A percentile compares a stretch with the other conserved stretches of the same genome.
Evolutionary conservation across 2,329 filamentous ascomycete species (phyloP).

Genomic region (Aureobasidium sp.): DNA sequence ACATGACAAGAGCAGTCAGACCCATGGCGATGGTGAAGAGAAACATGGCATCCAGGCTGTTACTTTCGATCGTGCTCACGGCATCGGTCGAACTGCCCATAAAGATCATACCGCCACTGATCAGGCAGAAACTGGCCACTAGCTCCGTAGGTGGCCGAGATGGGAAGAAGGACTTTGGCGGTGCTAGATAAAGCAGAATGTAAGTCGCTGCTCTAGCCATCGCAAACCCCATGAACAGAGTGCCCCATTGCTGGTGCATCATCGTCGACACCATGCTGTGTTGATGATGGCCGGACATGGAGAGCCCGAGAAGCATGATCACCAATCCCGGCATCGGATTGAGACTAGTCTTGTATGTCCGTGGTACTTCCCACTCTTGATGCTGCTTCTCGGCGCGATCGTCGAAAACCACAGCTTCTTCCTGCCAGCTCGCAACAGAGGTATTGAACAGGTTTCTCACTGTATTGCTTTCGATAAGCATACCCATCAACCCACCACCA

Average conservation of each 20-base stretch:
- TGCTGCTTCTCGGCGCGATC: not conserved
- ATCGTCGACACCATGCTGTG: conserved; percentile 71
- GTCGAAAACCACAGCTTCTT: conserved; percentile 1
- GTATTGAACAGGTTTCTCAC: conserved; percentile 55
- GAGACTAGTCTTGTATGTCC: conserved; percentile 63
- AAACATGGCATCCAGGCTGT: conserved; percentile 83
- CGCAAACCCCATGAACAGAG: conserved; percentile 67
- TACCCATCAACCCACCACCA: conserved; percentile 62
- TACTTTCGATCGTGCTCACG: conserved; percentile 65
- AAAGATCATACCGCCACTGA: conserved; percentile 78
- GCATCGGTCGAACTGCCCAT: conserved; percentile 79
- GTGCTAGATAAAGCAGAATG: conserved; percentile 64
- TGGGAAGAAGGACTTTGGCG: conserved; percentile 67
- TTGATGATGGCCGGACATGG: conserved; percentile 90
- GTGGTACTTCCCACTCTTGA: conserved; percentile 47
- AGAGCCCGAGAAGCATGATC: conserved; percentile 73
- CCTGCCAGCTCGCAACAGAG: conserved; percentile 5
- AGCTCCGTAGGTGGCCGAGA: conserved; percentile 81
- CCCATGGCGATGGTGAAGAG: conserved; percentile 85
- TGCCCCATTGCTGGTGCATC: conserved; percentile 89
- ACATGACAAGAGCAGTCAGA: conserved; percentile 72
- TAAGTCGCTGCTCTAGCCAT: conserved; percentile 72
- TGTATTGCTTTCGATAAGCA: conserved; percentile 25
- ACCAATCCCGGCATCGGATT: conserved; percentile 81
- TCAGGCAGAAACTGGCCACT: conserved; percentile 71